phyloP scores from a whole-genome alignment of 1,284 basidiomycete genomes.

The Irpex lacteus region DNA sequence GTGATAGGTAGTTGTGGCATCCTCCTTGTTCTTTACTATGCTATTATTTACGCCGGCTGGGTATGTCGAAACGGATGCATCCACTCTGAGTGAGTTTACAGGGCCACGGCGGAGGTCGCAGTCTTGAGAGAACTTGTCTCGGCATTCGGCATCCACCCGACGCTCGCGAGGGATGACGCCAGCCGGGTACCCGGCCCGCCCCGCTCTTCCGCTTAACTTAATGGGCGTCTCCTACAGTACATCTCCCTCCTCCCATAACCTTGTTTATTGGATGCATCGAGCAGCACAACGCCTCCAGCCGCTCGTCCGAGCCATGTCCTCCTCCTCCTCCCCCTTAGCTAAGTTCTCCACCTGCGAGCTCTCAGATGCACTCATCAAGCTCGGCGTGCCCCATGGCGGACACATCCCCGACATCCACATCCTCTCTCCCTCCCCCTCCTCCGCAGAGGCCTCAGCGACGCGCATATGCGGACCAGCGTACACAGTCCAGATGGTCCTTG shows the following conservation, averaged over 20 bases:
- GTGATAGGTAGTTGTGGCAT: neutral
- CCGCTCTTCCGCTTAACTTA: neutral
- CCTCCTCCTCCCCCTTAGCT: constrained; percentile 28
- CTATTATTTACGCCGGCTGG: neutral
- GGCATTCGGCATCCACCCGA: neutral
- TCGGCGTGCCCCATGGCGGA: constrained; percentile 76
- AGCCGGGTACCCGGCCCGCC: neutral
- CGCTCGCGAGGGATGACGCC: neutral
- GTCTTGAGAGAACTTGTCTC: constrained; percentile 8
- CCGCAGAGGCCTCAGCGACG: constrained; percentile 20
- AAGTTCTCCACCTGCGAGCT: constrained; percentile 77
- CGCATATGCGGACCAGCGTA: constrained; percentile 78
- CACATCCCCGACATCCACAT: constrained; percentile 78
- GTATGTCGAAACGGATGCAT: too few relatives aligned
- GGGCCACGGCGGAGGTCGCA: neutral
- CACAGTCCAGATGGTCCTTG: constrained; percentile 85
- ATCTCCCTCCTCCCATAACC: neutral
- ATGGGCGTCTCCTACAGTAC: neutral
- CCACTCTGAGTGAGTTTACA: neutral
- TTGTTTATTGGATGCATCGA: constrained; percentile 5
- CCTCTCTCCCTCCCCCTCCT: constrained; percentile 41
- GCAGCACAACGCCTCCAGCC: constrained; percentile 9
- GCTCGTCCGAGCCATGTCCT: constrained; percentile 19
- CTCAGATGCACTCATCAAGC: constrained; percentile 89
- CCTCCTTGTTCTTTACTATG: neutral